Conservation (phyloP, 805 yeast species). For the Wickerhamiella hasegawae region DNA sequence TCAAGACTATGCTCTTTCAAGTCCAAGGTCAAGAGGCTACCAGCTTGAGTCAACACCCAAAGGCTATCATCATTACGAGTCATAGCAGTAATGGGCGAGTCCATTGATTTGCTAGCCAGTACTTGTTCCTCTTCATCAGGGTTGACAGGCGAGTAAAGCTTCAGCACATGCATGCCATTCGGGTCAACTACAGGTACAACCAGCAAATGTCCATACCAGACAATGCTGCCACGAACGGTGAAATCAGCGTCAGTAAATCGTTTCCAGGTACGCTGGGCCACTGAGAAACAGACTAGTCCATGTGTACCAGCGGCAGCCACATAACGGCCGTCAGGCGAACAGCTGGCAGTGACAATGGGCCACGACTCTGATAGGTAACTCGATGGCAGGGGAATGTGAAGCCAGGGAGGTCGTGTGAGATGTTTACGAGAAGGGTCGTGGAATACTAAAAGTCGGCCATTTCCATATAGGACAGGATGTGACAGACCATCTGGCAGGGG, state of each 20-base stretch:
- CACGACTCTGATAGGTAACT: conserved; percentile 29
- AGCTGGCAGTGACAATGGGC: conserved; percentile 28
- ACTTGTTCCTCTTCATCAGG: conserved; percentile 21
- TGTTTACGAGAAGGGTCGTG: conserved; percentile 32
- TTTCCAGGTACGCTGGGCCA: conserved; percentile 32
- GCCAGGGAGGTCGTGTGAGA: conserved; percentile 30
- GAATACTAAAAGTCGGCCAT: conserved; percentile 28
- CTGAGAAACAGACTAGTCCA: conserved; percentile 30
- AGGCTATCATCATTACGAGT: conserved; percentile 15
- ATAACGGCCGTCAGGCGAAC: conserved; percentile 32
- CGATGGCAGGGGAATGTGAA: conserved; percentile 30
- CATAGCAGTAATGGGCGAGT: conserved; percentile 19
- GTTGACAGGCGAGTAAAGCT: conserved; percentile 25
- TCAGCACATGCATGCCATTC: conserved; percentile 16
- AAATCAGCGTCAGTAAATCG: conserved; percentile 24
- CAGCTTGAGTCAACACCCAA: conserved; percentile 22
- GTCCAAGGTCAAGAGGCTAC: conserved; percentile 17
- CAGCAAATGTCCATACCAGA: conserved; percentile 23
- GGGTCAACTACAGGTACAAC: conserved; percentile 22
- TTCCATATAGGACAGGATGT: conserved; percentile 29
- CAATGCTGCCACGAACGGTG: conserved; percentile 22
- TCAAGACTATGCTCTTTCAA: conserved; percentile 11
- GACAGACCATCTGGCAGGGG: conserved; percentile 12
- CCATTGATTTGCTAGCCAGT: conserved; percentile 17
- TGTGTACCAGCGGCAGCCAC: conserved; percentile 34